phyloP scores from a whole-genome alignment of 495 filamentous ascomycete genomes.

The Parathielavia hyrcaniae region DNA sequence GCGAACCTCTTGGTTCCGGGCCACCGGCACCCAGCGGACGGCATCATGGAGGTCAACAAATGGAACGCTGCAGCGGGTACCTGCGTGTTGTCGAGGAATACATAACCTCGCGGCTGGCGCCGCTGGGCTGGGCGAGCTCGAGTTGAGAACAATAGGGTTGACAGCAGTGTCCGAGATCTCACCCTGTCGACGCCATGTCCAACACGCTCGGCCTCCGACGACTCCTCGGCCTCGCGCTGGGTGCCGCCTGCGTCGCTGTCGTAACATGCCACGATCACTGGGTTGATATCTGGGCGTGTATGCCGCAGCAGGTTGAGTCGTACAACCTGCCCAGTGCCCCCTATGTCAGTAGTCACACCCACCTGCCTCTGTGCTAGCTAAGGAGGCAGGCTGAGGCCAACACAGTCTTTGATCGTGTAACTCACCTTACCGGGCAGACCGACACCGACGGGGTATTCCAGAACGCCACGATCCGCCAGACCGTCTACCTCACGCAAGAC shows the following conservation, averaged over 20 bases:
- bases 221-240: conserved; percentile 21
- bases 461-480: conserved; percentile 58
- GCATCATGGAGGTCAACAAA: conserved; percentile 4
- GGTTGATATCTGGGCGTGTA: conserved; percentile 53
- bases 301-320: conserved; percentile 54
- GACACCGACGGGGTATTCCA: conserved; percentile 25
- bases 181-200: conserved; percentile 4
- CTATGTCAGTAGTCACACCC: conserved; percentile 40
- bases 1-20: conserved; percentile 17
- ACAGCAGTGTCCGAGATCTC: conserved; percentile 2
- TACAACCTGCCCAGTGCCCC: conserved; percentile 48
- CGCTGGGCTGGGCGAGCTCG: not conserved
- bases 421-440: conserved; percentile 21
- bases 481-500: conserved; percentile 48
- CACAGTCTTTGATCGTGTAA: not conserved
- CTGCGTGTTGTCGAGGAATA: conserved; percentile 17
- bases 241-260: conserved; percentile 6
- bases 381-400: not conserved
- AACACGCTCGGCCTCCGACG: conserved; percentile 16
- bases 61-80: conserved; percentile 18
- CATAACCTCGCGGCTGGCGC: not conserved
- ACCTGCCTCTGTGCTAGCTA: not conserved
- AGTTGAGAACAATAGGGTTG: not conserved
- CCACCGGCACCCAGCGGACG: conserved; percentile 9
- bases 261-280: conserved; percentile 38